Base-by-base conservation (phyloP, 2,329 filamentous ascomycete species). In the Aspergillus versicolor region DNA sequence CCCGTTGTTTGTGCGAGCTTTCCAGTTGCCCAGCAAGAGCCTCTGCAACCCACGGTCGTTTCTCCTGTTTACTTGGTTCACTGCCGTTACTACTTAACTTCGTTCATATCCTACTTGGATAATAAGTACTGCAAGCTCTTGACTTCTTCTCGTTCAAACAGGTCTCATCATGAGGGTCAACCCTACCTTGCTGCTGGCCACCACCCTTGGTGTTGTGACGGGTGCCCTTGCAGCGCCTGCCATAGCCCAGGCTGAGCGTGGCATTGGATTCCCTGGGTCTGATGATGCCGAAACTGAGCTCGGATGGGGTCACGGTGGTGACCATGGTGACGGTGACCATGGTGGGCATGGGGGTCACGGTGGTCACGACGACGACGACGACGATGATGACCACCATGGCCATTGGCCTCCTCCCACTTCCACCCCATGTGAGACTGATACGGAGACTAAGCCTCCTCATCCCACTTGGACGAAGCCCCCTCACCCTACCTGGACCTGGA, bases 1-100 rank as follows among this genome's bases (percentile, higher is more conserved):
- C 15, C 17, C 34, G 34, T 46, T 15, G 17, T 46, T 21, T 42
- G 38, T 46, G 42, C 17, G 37, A 43, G 45, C 45, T 30, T 15
- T 51, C 22, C 24, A 27, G 24, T 27, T 27, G 7, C 24, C 19
- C 32, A 27, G 9, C 45, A 54, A 50, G 50, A 50, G 56, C 56
- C 27, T 53, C 44, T 48, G 56, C 45, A 45, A 41, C 40, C 38
- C 50, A 57, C 56, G 21, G 45, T 57, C 56, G 56, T 57, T 57
- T 45, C 50, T 54, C 45, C 21, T 53, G 56, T 44, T 17, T 22
- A 27, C 48, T 50, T 42, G 40, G 27, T 55, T 38, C 40, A 34
- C 32, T 44, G 45, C 17, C 17, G 32, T 11, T 49, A 24, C 24
- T 17, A 43, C 27, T 55, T 44, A 27, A 37, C 19, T 43, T 27